These are phyloP conservation scores for Daldinia loculata DNA, from an alignment of 495 filamentous ascomycete species.

Conservation along the genomic window DNA sequence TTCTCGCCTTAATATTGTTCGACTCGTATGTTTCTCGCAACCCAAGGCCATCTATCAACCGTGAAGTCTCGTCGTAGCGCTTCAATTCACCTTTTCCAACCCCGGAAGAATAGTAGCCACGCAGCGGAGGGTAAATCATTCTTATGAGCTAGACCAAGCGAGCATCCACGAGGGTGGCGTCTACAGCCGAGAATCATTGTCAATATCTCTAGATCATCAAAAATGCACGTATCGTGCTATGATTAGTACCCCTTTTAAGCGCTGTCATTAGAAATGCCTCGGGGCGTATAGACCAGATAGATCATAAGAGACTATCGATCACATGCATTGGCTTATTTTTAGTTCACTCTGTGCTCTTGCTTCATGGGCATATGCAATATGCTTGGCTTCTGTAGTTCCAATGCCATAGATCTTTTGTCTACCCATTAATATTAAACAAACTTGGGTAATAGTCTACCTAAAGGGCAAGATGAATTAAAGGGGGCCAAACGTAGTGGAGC, in stretches of 20 bases:
- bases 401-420: not conserved
- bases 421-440: not conserved
- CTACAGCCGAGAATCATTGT: not conserved
- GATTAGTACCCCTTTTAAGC: slow-evolving; percentile 20
- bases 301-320: slow-evolving; percentile 26
- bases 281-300: slow-evolving; percentile 33
- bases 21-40: not conserved
- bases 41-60: not conserved
- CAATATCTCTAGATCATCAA: slow-evolving; percentile 1
- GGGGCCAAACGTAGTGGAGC: slow-evolving; percentile 2
- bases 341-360: not conserved
- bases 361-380: not conserved
- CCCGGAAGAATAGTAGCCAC: not conserved
- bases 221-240: slow-evolving; percentile 11
- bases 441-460: not conserved
- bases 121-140: not conserved
- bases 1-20: slow-evolving; percentile 8
- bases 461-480: not conserved
- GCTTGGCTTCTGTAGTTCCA: not conserved
- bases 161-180: slow-evolving; percentile 1
- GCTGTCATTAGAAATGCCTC: slow-evolving; percentile 15
- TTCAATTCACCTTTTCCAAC: slow-evolving; percentile 10
- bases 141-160: not conserved
- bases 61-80: not conserved
- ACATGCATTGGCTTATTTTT: not conserved